Evolutionary conservation across 2,329 filamentous ascomycete species (phyloP).

Genomic region (Exophiala spinifera): DNA sequence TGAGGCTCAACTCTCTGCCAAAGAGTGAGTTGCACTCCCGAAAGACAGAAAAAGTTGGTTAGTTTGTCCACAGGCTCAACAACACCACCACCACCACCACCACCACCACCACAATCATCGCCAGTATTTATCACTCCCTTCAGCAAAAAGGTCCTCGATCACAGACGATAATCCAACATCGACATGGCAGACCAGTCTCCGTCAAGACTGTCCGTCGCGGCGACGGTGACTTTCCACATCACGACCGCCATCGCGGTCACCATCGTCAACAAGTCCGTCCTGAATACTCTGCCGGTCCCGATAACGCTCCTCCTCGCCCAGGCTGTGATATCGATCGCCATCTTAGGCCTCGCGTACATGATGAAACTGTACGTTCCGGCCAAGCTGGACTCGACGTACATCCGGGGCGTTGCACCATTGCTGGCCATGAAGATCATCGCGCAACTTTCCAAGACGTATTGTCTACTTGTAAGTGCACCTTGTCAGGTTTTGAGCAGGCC

Average conservation of each 20-base stretch:
- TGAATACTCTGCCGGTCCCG: neutral
- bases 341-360: neutral
- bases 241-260: neutral
- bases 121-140: too few species aligned
- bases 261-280: neutral
- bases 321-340: neutral
- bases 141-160: neutral
- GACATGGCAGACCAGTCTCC: neutral
- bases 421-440: neutral
- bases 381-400: neutral
- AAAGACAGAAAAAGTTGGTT: too few species aligned
- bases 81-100: too few species aligned
- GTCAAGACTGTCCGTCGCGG: neutral
- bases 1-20: too few species aligned
- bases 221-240: neutral
- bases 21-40: too few species aligned
- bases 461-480: neutral
- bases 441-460: slow-evolving; percentile 1
- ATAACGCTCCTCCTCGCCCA: neutral
- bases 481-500: too few species aligned
- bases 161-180: neutral
- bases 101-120: too few species aligned
- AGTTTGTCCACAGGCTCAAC: too few species aligned
- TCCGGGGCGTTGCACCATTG: neutral
- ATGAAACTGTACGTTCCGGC: neutral